Evolutionary conservation across 306 rosid genomes (phyloP).

Genomic region (Trifolium dubium): DNA sequence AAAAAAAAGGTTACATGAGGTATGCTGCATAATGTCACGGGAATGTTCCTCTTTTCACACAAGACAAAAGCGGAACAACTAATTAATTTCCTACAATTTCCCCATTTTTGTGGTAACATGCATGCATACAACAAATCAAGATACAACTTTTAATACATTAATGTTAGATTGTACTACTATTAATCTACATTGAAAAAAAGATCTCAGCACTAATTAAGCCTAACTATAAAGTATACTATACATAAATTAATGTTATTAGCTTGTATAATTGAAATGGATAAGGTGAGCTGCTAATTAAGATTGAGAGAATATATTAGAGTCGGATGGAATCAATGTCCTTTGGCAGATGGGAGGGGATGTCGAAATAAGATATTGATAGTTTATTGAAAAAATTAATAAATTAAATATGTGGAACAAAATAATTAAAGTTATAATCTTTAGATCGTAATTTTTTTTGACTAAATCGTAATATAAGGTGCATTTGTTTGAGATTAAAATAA

Average conservation of each 20-base stretch:
- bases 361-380: not conserved
- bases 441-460: too few relatives aligned
- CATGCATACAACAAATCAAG: not conserved
- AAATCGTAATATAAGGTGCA: too few relatives aligned
- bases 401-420: not conserved
- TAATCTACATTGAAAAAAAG: not conserved
- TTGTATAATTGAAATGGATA: not conserved
- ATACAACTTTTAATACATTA: not conserved
- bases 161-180: not conserved
- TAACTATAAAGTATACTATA: not conserved
- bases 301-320: not conserved
- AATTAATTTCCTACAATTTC: not conserved
- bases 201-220: too few relatives aligned
- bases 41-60: slow-evolving; percentile 21
- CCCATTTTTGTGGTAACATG: not conserved
- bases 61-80: slow-evolving; percentile 23
- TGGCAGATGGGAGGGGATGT: not conserved
- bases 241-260: too few relatives aligned
- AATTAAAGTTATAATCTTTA: too few relatives aligned
- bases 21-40: slow-evolving; percentile 25
- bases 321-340: not conserved
- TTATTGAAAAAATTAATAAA: not conserved
- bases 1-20: too few relatives aligned
- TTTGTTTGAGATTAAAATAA: too few relatives aligned
- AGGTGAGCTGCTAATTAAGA: not conserved